These are phyloP conservation scores for Deinandra increscens DNA, from an alignment of 129 eudicot species.

Conservation along the genomic window DNA sequence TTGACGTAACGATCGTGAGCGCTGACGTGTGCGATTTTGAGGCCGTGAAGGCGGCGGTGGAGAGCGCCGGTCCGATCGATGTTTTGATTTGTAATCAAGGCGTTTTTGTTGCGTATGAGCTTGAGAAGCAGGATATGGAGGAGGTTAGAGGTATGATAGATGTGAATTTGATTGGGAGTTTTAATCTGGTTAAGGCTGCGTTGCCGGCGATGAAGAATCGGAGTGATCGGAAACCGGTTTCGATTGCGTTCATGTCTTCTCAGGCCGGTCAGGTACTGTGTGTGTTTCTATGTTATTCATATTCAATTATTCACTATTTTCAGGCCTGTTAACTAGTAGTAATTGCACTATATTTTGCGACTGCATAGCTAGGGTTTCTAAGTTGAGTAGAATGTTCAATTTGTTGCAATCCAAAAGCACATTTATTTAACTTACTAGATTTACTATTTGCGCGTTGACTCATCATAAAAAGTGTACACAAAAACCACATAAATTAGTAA, in stretches of 20 bases:
- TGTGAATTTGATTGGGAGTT: conserved; percentile 68
- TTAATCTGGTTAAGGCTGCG: conserved; percentile 74
- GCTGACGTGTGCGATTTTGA: conserved; percentile 68
- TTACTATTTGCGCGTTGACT: no score
- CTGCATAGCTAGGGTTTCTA: no score
- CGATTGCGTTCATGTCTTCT: conserved; percentile 70
- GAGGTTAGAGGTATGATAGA: conserved; percentile 62
- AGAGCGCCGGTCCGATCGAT: conserved; percentile 56
- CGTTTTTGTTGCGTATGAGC: conserved; percentile 55
- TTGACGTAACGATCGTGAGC: conserved; percentile 47
- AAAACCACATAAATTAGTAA: no score
- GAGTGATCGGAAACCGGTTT: conserved; percentile 48
- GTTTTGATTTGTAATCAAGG: conserved; percentile 74
- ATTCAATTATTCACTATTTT: neutral
- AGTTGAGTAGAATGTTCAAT: neutral
- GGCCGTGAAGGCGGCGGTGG: conserved; percentile 48
- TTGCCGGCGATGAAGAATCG: conserved; percentile 67
- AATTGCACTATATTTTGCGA: no score
- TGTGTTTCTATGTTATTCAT: neutral
- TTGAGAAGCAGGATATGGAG: conserved; percentile 49
- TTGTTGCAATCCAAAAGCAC: no score
- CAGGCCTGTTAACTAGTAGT: neutral
- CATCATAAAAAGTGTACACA: no score
- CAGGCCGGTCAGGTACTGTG: conserved; percentile 73
- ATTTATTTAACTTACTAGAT: no score